phyloP scores from a whole-genome alignment of 2,329 filamentous ascomycete species.

The Trichoderma oligosporum region DNA sequence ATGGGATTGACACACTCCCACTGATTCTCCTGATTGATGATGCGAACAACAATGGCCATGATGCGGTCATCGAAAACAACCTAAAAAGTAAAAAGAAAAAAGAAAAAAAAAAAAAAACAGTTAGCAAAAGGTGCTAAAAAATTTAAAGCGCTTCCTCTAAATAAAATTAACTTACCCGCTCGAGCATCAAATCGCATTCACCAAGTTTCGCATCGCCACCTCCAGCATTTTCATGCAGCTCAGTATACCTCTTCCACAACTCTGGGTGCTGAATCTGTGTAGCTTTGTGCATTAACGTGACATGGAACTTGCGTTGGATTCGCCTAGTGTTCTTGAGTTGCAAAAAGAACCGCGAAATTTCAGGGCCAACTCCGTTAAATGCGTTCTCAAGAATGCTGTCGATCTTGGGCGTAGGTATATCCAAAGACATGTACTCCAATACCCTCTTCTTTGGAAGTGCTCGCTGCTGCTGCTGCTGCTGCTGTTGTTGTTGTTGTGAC shows the following conservation, averaged over 20 bases:
- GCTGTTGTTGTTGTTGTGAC: conserved; percentile 10
- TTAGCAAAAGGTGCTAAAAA: neutral
- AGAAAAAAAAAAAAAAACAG: conserved; percentile 29
- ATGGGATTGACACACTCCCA: conserved; percentile 74
- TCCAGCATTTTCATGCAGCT: conserved; percentile 49
- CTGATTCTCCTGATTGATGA: conserved; percentile 52
- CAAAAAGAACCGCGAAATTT: conserved; percentile 59
- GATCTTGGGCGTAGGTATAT: conserved; percentile 42
- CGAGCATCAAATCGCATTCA: conserved; percentile 59
- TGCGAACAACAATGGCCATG: conserved; percentile 85
- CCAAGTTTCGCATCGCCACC: conserved; percentile 46
- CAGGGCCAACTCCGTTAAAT: conserved; percentile 55
- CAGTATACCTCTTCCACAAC: conserved; percentile 70
- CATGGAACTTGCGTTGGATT: conserved; percentile 82
- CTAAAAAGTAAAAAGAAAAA: conserved; percentile 35
- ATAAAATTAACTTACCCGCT: conserved; percentile 46
- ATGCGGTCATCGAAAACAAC: conserved; percentile 81
- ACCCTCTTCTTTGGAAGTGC: conserved; percentile 43
- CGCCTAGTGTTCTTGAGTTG: conserved; percentile 70
- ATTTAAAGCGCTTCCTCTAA: no score
- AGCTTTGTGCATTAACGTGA: conserved; percentile 85
- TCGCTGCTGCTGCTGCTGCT: conserved; percentile 32
- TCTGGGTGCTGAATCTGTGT: conserved; percentile 56
- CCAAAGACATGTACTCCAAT: conserved; percentile 56
- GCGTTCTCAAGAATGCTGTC: conserved; percentile 60